Evolutionary conservation across 2,329 filamentous ascomycete genomes (phyloP), one percentile per base, ranked within the genome.

Genomic region (Xylaria sp.): DNA sequence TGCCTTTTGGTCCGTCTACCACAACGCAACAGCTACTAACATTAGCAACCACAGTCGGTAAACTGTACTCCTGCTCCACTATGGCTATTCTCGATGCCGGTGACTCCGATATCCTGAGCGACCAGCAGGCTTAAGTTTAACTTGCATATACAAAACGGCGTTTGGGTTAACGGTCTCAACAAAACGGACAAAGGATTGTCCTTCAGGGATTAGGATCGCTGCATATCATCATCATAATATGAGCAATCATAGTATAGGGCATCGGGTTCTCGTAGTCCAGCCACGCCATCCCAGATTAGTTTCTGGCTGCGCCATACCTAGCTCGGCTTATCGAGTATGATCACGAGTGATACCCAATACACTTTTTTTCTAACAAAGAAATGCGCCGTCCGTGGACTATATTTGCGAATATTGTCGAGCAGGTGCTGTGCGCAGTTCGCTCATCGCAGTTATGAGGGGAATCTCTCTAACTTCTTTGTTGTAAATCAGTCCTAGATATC

Each of bases 41-140:
- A 63, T 13, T 20, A 67, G 46, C 28, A 58, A 61, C 37, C 1
- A 67, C 94, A 78, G 98, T 94, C 87, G 96, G 96, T 89, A 98
- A 98, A 89, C 92, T 99, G 82, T 99, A 97, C 92, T 90, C 94
- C 79, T 97, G 93, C 91, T 95, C 93, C 77, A 97, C 94, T 85
- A 97, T 99, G 92, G 91, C 94, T 79, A 92, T 98, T 82, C 87
- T 98, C 77, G 96, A 99, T 85, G 94, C 94, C 82, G 96, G 95
- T 90, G 92, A 98, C 90, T 97, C 94, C 78, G 96, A 99, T 85
- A 99, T 99, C 85, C 90, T 99, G 79, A 91, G 87, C 85, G 90
- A 93, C 84, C 90, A 90, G 83, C 83, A 86, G 81, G 85, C 87
- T 79, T 92, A 91, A 84, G 72, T 73, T 61, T 73, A 70, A 59